Base-by-base conservation (phyloP, 2,329 filamentous ascomycete species). In the Chalaropsis ovoidea region DNA sequence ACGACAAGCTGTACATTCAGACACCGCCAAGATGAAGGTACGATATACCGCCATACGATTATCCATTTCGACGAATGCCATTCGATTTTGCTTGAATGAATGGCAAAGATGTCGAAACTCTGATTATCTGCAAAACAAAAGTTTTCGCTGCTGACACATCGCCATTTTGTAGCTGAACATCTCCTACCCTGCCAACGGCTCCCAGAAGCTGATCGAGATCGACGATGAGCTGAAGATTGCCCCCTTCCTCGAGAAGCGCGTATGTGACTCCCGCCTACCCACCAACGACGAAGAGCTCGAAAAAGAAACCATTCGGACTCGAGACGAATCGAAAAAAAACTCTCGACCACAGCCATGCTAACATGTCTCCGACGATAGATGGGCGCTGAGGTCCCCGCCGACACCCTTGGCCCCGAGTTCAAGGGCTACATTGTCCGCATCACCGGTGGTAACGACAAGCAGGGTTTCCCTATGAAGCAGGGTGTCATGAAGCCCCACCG, bases 381-480 rank as follows among this genome's bases (percentile, higher is more conserved):
- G 90, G 90, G 90, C 76, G 85, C 87, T 75, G 90, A 96, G 83
- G 89, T 99, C 74, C 81, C 89, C 74, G 94, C 88, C 76, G 95
- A 99, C 83, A 88, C 87, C 77, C 85, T 99, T 76, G 94, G 94
- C 76, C 92, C 97, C 77, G 94, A 99, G 83, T 99, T 95, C 89
- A 96, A 96, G 86, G 94, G 94, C 80, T 99, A 99, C 85, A 87
- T 99, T 83, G 91, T 99, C 88, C 88, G 86, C 79, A 97, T 99
- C 84, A 99, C 94, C 75, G 95, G 94, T 77, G 94, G 95, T 78
- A 99, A 99, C 89, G 94, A 99, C 89, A 99, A 99, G 90, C 95
- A 99, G 86, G 94, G 94, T 84, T 99, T 99, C 87, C 94, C 94
- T 74, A 99, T 99, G 94, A 99, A 99, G 91, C 95, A 99, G 88